These are phyloP conservation scores for Penicillium sp. DNA, from an alignment of 2,329 filamentous ascomycete genomes.

Conservation along the genomic window DNA sequence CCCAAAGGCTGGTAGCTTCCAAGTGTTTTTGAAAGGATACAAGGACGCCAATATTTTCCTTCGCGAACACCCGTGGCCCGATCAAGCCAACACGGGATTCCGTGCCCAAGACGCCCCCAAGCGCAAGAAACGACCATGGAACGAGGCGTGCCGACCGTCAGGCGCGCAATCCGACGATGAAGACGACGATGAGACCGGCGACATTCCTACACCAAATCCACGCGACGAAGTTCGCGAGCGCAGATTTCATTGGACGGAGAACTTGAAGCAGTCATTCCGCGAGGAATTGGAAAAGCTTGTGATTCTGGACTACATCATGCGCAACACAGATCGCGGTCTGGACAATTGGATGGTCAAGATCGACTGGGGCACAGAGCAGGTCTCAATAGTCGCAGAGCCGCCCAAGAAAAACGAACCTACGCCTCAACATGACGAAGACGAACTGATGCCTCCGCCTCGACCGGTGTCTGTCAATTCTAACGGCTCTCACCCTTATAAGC, in stretches of 20 bases:
- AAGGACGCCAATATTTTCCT: conserved; percentile 96
- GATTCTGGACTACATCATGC: conserved; percentile 97
- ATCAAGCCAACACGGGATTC: conserved; percentile 68
- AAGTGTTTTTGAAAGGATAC: conserved; percentile 93
- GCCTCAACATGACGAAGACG: conserved; percentile 41
- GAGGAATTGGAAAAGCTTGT: conserved; percentile 96
- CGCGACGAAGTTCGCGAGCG: conserved; percentile 43
- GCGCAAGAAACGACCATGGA: conserved; percentile 68
- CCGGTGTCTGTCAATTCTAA: conserved; percentile 53
- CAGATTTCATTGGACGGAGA: conserved; percentile 78
- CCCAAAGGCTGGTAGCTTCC: conserved; percentile 89
- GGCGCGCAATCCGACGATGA: conserved; percentile 56
- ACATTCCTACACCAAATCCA: conserved; percentile 37
- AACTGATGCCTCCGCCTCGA: conserved; percentile 49
- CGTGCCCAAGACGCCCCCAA: conserved; percentile 61
- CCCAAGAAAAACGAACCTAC: conserved; percentile 56
- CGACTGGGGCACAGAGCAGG: conserved; percentile 74
- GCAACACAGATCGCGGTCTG: conserved; percentile 90
- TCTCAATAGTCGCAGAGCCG: conserved; percentile 80
- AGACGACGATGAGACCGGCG: conserved; percentile 49
- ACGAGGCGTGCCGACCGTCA: conserved; percentile 70
- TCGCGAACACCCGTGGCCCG: conserved; percentile 93
- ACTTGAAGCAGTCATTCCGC: conserved; percentile 81
- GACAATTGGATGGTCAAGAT: conserved; percentile 99
- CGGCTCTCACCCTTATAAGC: conserved; percentile 60